Percentiles rank a stretch among this genome's conserved stretches.
Evolutionary conservation across 441 rosid genomes (phyloP).

Genomic region (Mallotus repandus): DNA sequence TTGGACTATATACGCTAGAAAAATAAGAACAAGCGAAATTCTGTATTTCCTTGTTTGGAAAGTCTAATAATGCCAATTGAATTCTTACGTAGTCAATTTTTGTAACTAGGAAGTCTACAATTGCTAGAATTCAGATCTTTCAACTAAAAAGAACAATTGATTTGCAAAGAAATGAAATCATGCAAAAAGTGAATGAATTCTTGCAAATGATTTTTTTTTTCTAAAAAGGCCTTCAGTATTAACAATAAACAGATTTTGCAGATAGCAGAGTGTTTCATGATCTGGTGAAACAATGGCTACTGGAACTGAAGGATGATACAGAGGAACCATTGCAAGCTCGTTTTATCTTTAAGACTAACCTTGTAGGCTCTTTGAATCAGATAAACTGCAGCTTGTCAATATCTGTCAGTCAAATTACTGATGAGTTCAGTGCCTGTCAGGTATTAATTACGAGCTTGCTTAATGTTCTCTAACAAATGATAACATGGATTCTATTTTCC

Average conservation of each 20-base stretch:
- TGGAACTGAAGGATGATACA: conserved; percentile 65
- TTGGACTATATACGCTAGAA: background rate
- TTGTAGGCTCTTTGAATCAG: conserved; percentile 60
- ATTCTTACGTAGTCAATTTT: background rate
- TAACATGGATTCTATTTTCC: background rate
- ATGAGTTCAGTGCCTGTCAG: conserved; percentile 61
- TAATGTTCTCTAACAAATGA: background rate
- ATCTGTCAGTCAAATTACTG: conserved; percentile 47
- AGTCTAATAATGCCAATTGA: background rate
- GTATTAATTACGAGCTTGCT: conserved; percentile 33
- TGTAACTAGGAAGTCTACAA: background rate
- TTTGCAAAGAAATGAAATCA: background rate
- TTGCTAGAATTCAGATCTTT: background rate
- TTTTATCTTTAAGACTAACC: conserved; percentile 54
- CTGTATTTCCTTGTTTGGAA: background rate
- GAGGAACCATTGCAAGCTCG: conserved; percentile 66
- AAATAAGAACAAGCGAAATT: background rate
- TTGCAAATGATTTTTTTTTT: background rate
- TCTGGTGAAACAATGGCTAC: conserved; percentile 76
- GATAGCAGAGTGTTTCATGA: conserved; percentile 60
- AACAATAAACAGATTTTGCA: conserved; percentile 33
- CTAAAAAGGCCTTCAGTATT: background rate
- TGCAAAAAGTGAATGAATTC: background rate
- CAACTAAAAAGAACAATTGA: background rate
- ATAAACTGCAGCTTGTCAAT: conserved; percentile 63